phyloP scores from a whole-genome alignment of 495 filamentous ascomycete genomes.

The Poronia punctata region DNA sequence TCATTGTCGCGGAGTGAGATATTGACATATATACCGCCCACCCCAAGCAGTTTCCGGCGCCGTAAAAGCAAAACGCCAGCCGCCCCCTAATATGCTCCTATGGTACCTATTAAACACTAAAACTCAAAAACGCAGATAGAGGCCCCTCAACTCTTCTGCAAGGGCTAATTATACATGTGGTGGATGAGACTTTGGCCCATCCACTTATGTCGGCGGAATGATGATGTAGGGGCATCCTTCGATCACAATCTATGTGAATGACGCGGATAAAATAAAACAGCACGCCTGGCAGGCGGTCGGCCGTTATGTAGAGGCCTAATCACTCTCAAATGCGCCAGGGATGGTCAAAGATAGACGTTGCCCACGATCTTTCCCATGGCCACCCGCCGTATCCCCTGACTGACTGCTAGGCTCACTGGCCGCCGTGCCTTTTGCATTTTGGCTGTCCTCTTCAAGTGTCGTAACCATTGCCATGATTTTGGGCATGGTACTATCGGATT shows the following conservation, averaged over 20 bases:
- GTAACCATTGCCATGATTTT: too few relatives aligned
- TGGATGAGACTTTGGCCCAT: conserved; percentile 13
- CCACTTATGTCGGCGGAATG: conserved; percentile 17
- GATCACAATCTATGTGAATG: conserved; percentile 4
- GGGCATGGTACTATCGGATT: too few relatives aligned
- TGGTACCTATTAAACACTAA: conserved; percentile 7
- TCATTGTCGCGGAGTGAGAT: conserved; percentile 1
- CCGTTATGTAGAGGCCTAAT: conserved; percentile 3
- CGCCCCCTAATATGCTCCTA: conserved; percentile 7
- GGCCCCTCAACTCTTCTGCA: conserved; percentile 9
- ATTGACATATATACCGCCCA: neutral
- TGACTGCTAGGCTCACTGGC: neutral
- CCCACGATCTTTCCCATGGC: conserved; percentile 9
- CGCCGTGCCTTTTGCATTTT: neutral
- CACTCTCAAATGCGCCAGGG: conserved; percentile 8
- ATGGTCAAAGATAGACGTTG: conserved; percentile 19
- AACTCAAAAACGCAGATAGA: neutral
- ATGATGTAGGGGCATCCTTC: conserved; percentile 9
- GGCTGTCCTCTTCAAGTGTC: conserved; percentile 4
- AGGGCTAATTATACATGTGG: conserved; percentile 25
- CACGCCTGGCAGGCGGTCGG: neutral
- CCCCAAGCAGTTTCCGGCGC: neutral
- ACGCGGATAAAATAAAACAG: neutral
- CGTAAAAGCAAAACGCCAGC: conserved; percentile 9
- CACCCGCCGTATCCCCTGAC: conserved; percentile 1